Base-by-base conservation (phyloP, 169 alveolate species). In the Besnoitia besnoiti region DNA sequence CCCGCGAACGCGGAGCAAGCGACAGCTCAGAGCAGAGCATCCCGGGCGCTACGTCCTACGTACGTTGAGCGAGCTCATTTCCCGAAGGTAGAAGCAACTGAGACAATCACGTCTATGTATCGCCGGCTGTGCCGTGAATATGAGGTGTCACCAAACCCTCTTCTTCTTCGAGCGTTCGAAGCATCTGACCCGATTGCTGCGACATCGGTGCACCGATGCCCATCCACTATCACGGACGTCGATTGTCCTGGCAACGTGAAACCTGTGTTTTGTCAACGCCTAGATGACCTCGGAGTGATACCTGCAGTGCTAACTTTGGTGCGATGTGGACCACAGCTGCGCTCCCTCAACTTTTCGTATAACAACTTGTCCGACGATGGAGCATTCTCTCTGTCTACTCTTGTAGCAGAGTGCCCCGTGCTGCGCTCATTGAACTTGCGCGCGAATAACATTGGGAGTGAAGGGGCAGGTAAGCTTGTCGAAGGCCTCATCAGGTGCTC, bases 281-380 rank as follows among this genome's bases (percentile, higher is more conserved):
- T 77, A 30, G 87, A 77, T 37, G 87, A 77, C n/a, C 87, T 0
- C 35, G 61, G 59, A 12, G 16, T 77, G 87, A 39, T 77, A 19
- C 87, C 87, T 77, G 87, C 59, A 39, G 87, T 40, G 24, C 42
- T 14, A 21, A 46, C 87, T 35, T 12, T 77, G 50, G 87, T 59
- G 7, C 7, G 35, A 0, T 39, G 61, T 44, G 87, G 87, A 30
- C 40, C 87, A 0, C 14, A 39, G 8, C 87, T 77, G 50, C 84
- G 59, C 47, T 77, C 87, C 40, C 87, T 77, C 87, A 42, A 39
- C n/a, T 35, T 77, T 10, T 39, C 87, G 0, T 77, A 77, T 59
- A 77, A 77, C 24, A 42, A 12, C 10, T 35, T 77, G 59, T 8
- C 87, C 0, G 7, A 77, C 21, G 0, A 39, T 40, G 42, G 42